phyloP scores from a whole-genome alignment of 2,329 filamentous ascomycete genomes.

The Hymenoscyphus infarciens region DNA sequence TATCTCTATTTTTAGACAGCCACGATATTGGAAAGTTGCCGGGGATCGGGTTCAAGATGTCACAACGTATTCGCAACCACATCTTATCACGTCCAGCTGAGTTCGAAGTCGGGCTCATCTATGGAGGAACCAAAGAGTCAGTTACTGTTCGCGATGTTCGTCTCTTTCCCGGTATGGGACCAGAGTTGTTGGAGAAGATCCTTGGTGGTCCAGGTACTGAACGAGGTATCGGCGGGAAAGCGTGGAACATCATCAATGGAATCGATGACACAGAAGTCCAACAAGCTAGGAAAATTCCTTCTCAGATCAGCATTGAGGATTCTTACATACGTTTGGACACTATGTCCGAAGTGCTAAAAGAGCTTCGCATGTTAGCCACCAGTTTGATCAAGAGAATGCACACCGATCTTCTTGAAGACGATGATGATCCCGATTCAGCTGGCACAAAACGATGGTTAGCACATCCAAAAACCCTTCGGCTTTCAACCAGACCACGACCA shows the following conservation, averaged over 20 bases:
- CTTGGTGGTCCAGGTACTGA: constrained; percentile 67
- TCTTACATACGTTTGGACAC: constrained; percentile 73
- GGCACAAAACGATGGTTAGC: constrained; percentile 63
- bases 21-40: constrained; percentile 79
- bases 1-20: constrained; percentile 67
- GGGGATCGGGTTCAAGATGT: constrained; percentile 79
- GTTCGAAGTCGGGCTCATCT: constrained; percentile 43
- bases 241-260: constrained; percentile 80
- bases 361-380: constrained; percentile 64
- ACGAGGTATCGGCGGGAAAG: constrained; percentile 64
- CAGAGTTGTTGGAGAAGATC: constrained; percentile 62
- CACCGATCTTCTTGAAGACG: constrained; percentile 61
- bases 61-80: constrained; percentile 61
- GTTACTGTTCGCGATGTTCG: constrained; percentile 67
- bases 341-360: constrained; percentile 58
- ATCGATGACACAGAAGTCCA: constrained; percentile 73
- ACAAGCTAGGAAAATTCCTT: constrained; percentile 66
- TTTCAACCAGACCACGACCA: constrained; percentile 68
- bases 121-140: constrained; percentile 48
- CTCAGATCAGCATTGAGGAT: constrained; percentile 93
- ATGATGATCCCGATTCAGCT: constrained; percentile 20
- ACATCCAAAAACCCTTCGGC: constrained; percentile 73
- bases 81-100: constrained; percentile 46
- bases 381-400: constrained; percentile 78
- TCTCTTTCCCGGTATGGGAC: constrained; percentile 57